Evolutionary conservation across 1,284 basidiomycete species (phyloP).

Genomic region (Boletellus sp.): DNA sequence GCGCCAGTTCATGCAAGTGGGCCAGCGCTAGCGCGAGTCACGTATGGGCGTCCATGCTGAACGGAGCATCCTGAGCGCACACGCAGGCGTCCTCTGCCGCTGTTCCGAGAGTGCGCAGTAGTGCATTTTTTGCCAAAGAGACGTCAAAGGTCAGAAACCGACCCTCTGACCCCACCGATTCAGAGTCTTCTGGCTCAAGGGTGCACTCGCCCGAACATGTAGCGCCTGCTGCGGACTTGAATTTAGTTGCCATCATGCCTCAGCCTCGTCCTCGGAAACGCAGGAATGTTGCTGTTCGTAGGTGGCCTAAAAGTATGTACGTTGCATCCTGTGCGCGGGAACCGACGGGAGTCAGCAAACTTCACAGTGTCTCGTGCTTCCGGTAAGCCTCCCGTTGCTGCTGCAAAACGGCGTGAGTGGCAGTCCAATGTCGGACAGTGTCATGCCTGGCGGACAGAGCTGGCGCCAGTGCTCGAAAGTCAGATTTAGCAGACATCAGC

Average conservation of each 20-base stretch:
- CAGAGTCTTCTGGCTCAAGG: constrained; percentile 62
- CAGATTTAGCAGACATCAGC: too few species aligned
- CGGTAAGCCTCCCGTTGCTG: constrained; percentile 51
- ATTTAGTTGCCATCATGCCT: constrained; percentile 38
- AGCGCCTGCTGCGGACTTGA: constrained; percentile 29
- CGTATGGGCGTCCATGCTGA: too few species aligned
- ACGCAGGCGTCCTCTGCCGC: constrained; percentile 46
- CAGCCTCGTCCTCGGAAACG: constrained; percentile 14
- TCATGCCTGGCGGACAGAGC: constrained; percentile 5
- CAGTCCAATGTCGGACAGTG: constrained; percentile 1
- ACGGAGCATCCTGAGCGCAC: constrained; percentile 6
- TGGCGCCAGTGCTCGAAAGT: too few species aligned
- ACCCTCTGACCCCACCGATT: constrained; percentile 68
- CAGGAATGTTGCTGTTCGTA: constrained; percentile 27
- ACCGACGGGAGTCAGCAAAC: constrained; percentile 26
- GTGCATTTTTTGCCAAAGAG: constrained; percentile 31
- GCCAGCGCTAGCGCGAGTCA: too few species aligned
- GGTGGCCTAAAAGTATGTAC: constrained; percentile 23
- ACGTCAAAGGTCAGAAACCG: constrained; percentile 45
- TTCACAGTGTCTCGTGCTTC: constrained; percentile 46
- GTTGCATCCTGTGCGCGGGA: constrained; percentile 4
- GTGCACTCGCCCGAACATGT: constrained; percentile 49
- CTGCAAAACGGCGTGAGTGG: constrained; percentile 13
- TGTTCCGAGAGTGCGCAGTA: constrained; percentile 41
- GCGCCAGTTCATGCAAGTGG: too few species aligned